Evolutionary conservation across 495 filamentous ascomycete genomes (phyloP), one percentile per base, ranked within the genome.

Genomic region (Paragyromitra xinjiangensis): DNA sequence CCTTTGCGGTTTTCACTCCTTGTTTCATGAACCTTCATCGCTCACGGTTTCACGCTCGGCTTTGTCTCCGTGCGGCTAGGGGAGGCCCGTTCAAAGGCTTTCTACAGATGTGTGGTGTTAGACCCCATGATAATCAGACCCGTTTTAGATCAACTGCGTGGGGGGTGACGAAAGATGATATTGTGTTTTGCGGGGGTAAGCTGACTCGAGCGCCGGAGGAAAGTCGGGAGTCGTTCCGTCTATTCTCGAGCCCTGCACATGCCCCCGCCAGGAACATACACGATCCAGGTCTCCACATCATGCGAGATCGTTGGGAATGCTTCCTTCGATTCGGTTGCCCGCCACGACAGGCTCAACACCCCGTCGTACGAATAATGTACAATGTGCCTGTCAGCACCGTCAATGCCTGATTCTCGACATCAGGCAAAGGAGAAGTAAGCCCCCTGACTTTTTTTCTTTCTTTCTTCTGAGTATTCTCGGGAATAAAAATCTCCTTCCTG

Each of bases 271-370:
- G 74, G 68, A 59, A 77, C 56, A 64, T 64, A 78, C 66, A 37
- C 77, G 74, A 79, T 78, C 77, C 75, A 79, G 75, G 77, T 79
- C 75, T 78, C 75, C 77, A 79, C 77, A 66, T 79, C 45, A 79
- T 79, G 77, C 75, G 56, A 79, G 77, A 79, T 79, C 77, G 75
- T 79, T 79, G 77, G 77, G 73, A 78, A 79, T 71, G 75, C 75
- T 79, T 66, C 75, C 68, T 79, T 79, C 77, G 77, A 78, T 79
- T 79, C 53, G 75, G 73, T 78, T 78, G 55, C 56, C 66, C 66
- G 68, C 50, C 56, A 66, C 63, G 61, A 61, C 62, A 78, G 61
- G 75, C 68, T 61, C 74, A 78, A 72, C 63, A 42, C 51, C 62
- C 45, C 66, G 58, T 64, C 63, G 67, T 45, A 76, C 48, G 39